phyloP scores from a whole-genome alignment of 352 stramenopile genomes.

The Thraustotheca clavata region DNA sequence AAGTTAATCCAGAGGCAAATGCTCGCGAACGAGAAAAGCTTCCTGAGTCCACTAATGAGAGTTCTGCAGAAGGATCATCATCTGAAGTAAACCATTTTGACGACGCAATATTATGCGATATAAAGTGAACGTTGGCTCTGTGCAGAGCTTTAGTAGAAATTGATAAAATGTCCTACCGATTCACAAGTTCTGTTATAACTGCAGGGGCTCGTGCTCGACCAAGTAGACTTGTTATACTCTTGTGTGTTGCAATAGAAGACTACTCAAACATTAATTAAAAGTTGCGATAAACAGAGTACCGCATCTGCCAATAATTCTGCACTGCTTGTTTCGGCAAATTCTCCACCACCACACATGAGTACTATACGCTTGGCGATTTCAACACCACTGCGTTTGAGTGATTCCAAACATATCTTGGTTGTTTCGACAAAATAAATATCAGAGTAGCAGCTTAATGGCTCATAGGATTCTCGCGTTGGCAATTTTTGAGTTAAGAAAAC shows the following conservation, averaged over 20 bases:
- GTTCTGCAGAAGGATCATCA: slow-evolving; percentile 12
- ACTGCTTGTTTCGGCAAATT: slow-evolving; percentile 42
- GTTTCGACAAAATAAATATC: slow-evolving; percentile 67
- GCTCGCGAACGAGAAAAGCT: slow-evolving; percentile 59
- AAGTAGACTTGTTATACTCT: slow-evolving; percentile 62
- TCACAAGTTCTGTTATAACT: slow-evolving; percentile 73
- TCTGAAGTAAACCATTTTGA: slow-evolving; percentile 52
- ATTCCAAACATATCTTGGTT: slow-evolving; percentile 47
- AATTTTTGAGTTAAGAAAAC: slow-evolving; percentile 53
- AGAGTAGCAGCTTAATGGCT: slow-evolving; percentile 55
- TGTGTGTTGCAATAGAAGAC: slow-evolving; percentile 73
- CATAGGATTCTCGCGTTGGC: slow-evolving; percentile 48
- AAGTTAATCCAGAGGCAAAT: slow-evolving; percentile 75
- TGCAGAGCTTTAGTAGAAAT: background rate
- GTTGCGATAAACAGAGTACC: too few relatives aligned
- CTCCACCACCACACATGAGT: slow-evolving; percentile 56
- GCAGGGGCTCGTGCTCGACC: slow-evolving; percentile 44
- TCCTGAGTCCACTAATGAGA: slow-evolving; percentile 13
- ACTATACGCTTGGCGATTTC: slow-evolving; percentile 54
- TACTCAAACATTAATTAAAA: slow-evolving; percentile 16
- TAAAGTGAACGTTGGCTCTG: slow-evolving; percentile 68
- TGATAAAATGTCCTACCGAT: slow-evolving; percentile 27
- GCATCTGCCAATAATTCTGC: slow-evolving; percentile 70
- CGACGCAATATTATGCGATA: slow-evolving; percentile 58
- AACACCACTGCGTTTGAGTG: slow-evolving; percentile 53